A percentile compares a stretch with the other conserved stretches of the same genome.
These are phyloP conservation scores for Cytospora piceae DNA, from an alignment of 2,329 filamentous ascomycete species.

Conservation along the genomic window DNA sequence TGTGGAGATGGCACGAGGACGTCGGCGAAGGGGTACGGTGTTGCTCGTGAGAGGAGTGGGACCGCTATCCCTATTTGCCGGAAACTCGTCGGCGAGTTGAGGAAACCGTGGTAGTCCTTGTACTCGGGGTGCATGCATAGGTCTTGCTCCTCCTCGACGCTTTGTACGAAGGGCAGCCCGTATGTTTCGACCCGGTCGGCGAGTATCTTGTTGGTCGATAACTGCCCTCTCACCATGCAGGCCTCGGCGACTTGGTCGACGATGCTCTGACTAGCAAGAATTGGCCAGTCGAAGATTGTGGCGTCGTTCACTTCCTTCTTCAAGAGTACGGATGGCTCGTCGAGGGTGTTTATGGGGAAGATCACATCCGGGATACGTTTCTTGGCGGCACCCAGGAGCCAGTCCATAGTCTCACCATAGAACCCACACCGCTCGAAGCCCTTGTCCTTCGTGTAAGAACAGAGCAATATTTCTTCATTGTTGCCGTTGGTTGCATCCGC, in stretches of 20 bases:
- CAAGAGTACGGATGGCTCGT: slow-evolving; percentile 50
- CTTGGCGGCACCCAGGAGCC: slow-evolving; percentile 35
- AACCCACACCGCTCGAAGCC: slow-evolving; percentile 42
- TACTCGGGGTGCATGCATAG: slow-evolving; percentile 52
- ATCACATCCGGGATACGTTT: slow-evolving; percentile 42
- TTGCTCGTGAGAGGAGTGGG: slow-evolving; percentile 16
- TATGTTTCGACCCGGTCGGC: slow-evolving; percentile 32
- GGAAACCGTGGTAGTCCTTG: slow-evolving; percentile 47
- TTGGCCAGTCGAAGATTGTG: slow-evolving; percentile 8
- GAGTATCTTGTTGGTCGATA: neutral
- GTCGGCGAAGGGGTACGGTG: slow-evolving; percentile 26
- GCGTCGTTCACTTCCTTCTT: slow-evolving; percentile 33
- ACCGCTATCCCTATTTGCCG: slow-evolving; percentile 20
- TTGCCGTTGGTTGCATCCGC: slow-evolving; percentile 32
- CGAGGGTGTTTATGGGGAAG: slow-evolving; percentile 52
- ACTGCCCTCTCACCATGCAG: slow-evolving; percentile 16
- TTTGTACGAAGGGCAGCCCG: slow-evolving; percentile 44
- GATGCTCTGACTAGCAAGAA: slow-evolving; percentile 32
- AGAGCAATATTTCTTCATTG: slow-evolving; percentile 45
- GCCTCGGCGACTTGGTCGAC: slow-evolving; percentile 33
- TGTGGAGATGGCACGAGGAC: slow-evolving; percentile 24
- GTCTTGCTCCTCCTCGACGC: slow-evolving; percentile 38
- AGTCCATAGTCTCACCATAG: slow-evolving; percentile 41
- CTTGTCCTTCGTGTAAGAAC: slow-evolving; percentile 38
- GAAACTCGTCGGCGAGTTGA: slow-evolving; percentile 49